Percentiles rank a stretch among this genome's conserved stretches.
Conservation (phyloP, 1,284 basidiomycete genomes). For the Volvariella volvacea region DNA sequence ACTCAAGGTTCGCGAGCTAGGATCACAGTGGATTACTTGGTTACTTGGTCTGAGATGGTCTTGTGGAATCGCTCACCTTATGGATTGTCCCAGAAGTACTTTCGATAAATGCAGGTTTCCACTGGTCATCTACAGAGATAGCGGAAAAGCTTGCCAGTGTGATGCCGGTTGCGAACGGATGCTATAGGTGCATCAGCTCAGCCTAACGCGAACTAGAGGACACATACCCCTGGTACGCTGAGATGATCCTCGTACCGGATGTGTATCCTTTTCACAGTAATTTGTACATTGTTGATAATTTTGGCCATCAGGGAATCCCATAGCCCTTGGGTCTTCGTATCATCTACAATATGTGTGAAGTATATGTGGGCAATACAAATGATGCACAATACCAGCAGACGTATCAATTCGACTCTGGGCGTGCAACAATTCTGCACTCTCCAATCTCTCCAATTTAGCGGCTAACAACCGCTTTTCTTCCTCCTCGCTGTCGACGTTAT, state of each 20-base stretch:
- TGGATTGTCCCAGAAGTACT: conserved; percentile 86
- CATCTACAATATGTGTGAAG: conserved; percentile 28
- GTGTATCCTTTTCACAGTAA: conserved; percentile 93
- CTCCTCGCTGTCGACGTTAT: conserved; percentile 74
- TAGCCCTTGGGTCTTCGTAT: conserved; percentile 76
- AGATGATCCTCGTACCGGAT: conserved; percentile 94
- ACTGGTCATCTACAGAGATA: conserved; percentile 87
- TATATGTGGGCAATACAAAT: conserved; percentile 2
- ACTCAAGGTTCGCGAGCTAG: conserved; percentile 82
- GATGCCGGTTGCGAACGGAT: conserved; percentile 91
- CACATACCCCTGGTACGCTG: conserved; percentile 82
- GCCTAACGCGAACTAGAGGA: neutral
- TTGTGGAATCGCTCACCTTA: conserved; percentile 48
- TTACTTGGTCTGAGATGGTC: neutral
- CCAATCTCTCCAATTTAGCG: conserved; percentile 84
- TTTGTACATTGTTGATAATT: conserved; percentile 95
- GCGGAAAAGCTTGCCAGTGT: conserved; percentile 93
- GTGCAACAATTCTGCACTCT: conserved; percentile 85
- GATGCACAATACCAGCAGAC: conserved; percentile 30
- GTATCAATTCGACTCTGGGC: conserved; percentile 57
- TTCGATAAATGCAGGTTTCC: conserved; percentile 95
- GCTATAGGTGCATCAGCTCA: conserved; percentile 35
- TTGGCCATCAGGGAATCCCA: conserved; percentile 84
- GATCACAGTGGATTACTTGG: conserved; percentile 10
- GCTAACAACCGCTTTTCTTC: conserved; percentile 81